Evolutionary conservation across 2,329 filamentous ascomycete species (phyloP).

Genomic region (Knoxdaviesia capensis): DNA sequence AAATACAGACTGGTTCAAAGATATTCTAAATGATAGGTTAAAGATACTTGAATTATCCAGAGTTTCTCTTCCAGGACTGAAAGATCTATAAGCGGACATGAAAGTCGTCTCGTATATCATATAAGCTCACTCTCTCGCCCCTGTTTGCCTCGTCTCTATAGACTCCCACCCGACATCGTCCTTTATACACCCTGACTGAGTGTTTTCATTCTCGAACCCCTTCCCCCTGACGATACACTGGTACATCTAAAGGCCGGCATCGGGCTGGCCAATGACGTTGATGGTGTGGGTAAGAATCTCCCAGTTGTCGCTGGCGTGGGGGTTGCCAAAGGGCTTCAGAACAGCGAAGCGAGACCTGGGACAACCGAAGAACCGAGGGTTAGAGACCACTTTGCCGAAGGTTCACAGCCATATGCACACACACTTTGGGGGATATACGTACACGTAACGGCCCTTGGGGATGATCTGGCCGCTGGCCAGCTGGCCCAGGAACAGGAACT

Average conservation of each 20-base stretch:
- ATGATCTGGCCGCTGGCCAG: slow-evolving; percentile 10
- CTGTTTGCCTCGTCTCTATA: too few species aligned
- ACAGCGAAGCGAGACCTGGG: slow-evolving; percentile 9
- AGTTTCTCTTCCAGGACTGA: neutral
- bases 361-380: neutral
- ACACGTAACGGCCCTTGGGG: slow-evolving; percentile 8
- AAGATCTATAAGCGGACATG: neutral
- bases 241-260: too few species aligned
- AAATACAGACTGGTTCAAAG: too few species aligned
- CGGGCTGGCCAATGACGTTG: neutral
- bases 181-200: slow-evolving; percentile 19
- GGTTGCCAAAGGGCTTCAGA: slow-evolving; percentile 10
- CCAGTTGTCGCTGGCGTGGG: slow-evolving; percentile 7
- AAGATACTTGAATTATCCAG: neutral
- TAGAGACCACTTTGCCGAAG: neutral
- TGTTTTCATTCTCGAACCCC: slow-evolving; percentile 49
- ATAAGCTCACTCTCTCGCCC: too few species aligned
- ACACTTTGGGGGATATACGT: neutral
- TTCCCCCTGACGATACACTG: too few species aligned
- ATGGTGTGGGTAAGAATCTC: slow-evolving; percentile 3
- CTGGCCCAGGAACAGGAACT: slow-evolving; percentile 11
- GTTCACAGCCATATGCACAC: neutral
- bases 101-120: too few species aligned
- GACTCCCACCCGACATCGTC: too few species aligned
- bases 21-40: too few species aligned